Evolutionary conservation across 2,329 filamentous ascomycete genomes (phyloP).

Genomic region (Pseudogymnoascus sp.): DNA sequence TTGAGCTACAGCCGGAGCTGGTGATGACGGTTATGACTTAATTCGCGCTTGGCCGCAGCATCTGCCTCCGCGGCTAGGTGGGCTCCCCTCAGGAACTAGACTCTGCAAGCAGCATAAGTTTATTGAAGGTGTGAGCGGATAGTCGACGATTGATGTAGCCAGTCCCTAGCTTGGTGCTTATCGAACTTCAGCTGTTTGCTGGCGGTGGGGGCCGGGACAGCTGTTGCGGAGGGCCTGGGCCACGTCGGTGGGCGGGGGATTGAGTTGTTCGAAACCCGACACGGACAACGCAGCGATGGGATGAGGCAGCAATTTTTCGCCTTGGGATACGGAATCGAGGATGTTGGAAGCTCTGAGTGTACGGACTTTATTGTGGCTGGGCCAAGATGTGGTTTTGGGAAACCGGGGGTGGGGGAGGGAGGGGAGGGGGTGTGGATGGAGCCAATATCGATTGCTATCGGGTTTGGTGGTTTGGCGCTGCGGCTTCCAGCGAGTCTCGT

Average conservation of each 20-base stretch:
- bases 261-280: slow-evolving; percentile 2
- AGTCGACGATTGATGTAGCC: slow-evolving; percentile 6
- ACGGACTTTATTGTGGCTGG: neutral
- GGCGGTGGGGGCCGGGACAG: slow-evolving; percentile 5
- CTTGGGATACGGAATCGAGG: slow-evolving; percentile 5
- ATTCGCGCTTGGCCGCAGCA: slow-evolving; percentile 5
- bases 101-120: slow-evolving; percentile 2
- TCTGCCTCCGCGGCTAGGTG: slow-evolving; percentile 10
- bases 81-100: slow-evolving; percentile 4
- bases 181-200: slow-evolving; percentile 8
- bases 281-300: neutral
- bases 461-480: neutral
- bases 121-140: neutral
- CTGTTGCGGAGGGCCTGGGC: slow-evolving; percentile 3
- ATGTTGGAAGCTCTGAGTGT: neutral
- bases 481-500: slow-evolving; percentile 3
- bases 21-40: slow-evolving; percentile 7
- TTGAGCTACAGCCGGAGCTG: slow-evolving; percentile 2
- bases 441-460: slow-evolving; percentile 6
- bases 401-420: slow-evolving; percentile 1
- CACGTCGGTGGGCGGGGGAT: neutral
- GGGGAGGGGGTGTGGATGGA: slow-evolving; percentile 1
- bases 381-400: neutral
- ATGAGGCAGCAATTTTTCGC: slow-evolving; percentile 4
- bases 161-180: slow-evolving; percentile 5